Evolutionary conservation across 106 monocot species (phyloP).

Genomic region (Posidonia australis): DNA sequence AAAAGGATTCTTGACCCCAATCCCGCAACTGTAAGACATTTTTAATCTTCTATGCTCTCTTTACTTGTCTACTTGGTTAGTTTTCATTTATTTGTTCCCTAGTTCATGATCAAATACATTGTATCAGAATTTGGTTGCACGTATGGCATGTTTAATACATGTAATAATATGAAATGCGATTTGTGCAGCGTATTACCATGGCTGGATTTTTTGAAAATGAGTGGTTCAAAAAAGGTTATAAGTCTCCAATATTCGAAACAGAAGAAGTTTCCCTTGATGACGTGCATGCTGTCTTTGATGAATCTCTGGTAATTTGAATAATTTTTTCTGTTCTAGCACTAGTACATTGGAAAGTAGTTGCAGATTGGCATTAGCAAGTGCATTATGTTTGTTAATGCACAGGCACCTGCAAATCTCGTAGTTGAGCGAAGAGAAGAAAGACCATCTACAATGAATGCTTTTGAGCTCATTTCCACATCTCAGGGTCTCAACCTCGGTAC

Average conservation of each 20-base stretch:
- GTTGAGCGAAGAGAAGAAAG: constrained; percentile 67
- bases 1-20: constrained; percentile 84
- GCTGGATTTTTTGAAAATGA: constrained; percentile 62
- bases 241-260: constrained; percentile 51
- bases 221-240: constrained; percentile 95
- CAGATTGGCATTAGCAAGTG: background rate
- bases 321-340: background rate
- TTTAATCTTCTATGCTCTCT: background rate
- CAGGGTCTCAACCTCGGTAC: constrained; percentile 82
- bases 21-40: constrained; percentile 48
- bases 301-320: constrained; percentile 39
- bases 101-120: background rate
- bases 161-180: background rate
- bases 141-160: background rate
- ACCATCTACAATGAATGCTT: constrained; percentile 73
- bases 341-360: no score
- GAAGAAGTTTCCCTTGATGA: constrained; percentile 59
- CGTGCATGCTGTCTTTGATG: constrained; percentile 57
- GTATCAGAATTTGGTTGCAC: no score
- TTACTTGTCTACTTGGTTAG: background rate
- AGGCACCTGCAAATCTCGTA: constrained; percentile 63
- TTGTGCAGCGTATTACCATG: constrained; percentile 71
- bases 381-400: background rate
- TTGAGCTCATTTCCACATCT: constrained; percentile 92
- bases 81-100: background rate